Conservation (phyloP, 768 basidiomycete species). For the Tephrocybe sp. region DNA sequence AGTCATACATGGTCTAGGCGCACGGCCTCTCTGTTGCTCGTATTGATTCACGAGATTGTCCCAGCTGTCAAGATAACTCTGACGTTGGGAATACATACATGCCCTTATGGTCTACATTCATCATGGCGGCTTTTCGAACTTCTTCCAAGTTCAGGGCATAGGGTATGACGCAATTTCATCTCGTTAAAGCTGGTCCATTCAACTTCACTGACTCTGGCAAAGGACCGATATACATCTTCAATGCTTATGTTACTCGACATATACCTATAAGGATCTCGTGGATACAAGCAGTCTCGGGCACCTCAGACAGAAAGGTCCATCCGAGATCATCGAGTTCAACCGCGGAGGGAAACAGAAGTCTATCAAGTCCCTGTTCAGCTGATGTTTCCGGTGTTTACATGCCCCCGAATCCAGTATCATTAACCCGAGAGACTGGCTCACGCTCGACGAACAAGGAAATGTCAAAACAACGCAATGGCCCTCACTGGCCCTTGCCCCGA, state of each 20-base stretch:
- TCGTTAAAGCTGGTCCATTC: neutral
- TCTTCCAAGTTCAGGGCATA: slow-evolving; percentile 1
- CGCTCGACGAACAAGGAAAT: slow-evolving; percentile 7
- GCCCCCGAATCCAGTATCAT: slow-evolving; percentile 11
- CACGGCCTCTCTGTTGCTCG: neutral
- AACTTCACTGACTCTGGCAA: neutral
- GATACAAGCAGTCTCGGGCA: slow-evolving; percentile 6
- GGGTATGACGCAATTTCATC: slow-evolving; percentile 15
- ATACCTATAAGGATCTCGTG: slow-evolving; percentile 11
- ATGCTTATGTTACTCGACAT: neutral
- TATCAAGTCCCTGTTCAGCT: slow-evolving; percentile 8
- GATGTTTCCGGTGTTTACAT: slow-evolving; percentile 8
- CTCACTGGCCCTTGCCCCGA: slow-evolving; percentile 5
- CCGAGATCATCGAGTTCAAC: slow-evolving; percentile 3
- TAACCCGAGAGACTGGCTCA: slow-evolving; percentile 13
- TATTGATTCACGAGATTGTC: neutral
- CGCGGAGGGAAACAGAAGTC: slow-evolving; percentile 2
- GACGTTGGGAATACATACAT: neutral
- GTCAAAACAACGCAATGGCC: neutral
- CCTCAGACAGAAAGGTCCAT: slow-evolving; percentile 3
- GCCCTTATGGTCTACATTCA: neutral
- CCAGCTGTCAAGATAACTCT: neutral
- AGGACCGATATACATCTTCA: neutral
- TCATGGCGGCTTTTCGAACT: neutral
- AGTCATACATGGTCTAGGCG: neutral